Conservation (phyloP, 305 asterid species). For the Withania somnifera region DNA sequence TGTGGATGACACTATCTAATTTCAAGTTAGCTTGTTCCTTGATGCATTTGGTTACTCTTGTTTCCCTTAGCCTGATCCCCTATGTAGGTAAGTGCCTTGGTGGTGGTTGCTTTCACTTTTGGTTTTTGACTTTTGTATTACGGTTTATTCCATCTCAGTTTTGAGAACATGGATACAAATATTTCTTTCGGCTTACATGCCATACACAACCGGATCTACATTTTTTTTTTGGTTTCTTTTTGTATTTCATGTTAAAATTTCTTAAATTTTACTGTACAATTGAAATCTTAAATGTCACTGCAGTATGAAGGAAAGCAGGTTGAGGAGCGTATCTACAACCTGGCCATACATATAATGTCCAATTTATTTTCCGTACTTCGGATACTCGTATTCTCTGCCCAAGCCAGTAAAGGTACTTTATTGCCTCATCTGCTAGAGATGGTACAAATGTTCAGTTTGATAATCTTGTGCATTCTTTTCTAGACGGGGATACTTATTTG, state of each 20-base stretch:
- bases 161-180: not conserved
- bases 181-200: not conserved
- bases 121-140: not conserved
- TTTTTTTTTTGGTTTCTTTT: not conserved
- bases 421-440: slow-evolving; percentile 1
- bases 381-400: slow-evolving; percentile 24
- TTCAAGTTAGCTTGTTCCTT: too few species aligned
- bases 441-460: slow-evolving; percentile 1
- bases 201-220: not conserved
- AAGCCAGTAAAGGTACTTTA: slow-evolving; percentile 4
- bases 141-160: not conserved
- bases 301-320: slow-evolving; percentile 51
- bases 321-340: slow-evolving; percentile 35
- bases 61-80: not conserved
- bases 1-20: too few species aligned
- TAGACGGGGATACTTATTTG: not conserved
- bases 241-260: not conserved
- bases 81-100: not conserved
- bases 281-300: slow-evolving; percentile 41
- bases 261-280: slow-evolving; percentile 8
- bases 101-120: not conserved
- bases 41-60: not conserved
- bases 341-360: slow-evolving; percentile 26
- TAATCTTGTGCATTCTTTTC: slow-evolving; percentile 1
- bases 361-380: slow-evolving; percentile 28